Conservation (phyloP, 2,329 filamentous ascomycete species). For the Shiraia bambusicola region DNA sequence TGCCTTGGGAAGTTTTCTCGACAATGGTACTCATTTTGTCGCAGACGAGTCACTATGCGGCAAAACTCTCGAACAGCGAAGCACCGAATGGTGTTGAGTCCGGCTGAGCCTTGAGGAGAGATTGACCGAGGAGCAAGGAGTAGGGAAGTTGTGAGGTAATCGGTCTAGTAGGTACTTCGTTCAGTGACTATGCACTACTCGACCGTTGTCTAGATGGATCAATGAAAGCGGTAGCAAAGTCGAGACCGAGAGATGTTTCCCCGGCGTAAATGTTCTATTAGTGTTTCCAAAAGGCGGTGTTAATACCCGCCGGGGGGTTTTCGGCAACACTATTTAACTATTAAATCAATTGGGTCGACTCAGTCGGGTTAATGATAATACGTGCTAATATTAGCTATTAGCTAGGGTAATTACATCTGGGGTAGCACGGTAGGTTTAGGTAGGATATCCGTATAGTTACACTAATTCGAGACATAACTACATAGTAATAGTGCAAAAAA, state of each 20-base stretch:
- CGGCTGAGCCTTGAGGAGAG: too few species aligned
- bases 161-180: too few species aligned
- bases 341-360: constrained; percentile 23
- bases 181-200: too few species aligned
- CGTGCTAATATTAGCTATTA: too few species aligned
- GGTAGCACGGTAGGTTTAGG: too few species aligned
- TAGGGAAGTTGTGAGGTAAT: not conserved
- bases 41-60: not conserved
- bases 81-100: too few species aligned
- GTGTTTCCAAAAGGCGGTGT: not conserved
- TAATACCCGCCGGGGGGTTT: constrained; percentile 14
- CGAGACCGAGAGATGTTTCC: not conserved
- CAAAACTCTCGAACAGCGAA: too few species aligned
- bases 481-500: too few species aligned
- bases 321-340: constrained; percentile 19
- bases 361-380: constrained; percentile 27
- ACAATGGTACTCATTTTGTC: constrained; percentile 35
- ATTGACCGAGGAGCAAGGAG: not conserved
- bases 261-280: constrained; percentile 13
- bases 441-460: constrained; percentile 2
- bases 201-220: too few species aligned
- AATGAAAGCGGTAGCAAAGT: too few species aligned
- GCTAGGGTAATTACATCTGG: constrained; percentile 8
- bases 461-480: not conserved
- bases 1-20: constrained; percentile 34